A percentile compares a stretch with the other conserved stretches of the same genome.
These are phyloP conservation scores for Tolypocladium inflatum DNA, from an alignment of 2,329 filamentous ascomycete genomes.

Conservation along the genomic window DNA sequence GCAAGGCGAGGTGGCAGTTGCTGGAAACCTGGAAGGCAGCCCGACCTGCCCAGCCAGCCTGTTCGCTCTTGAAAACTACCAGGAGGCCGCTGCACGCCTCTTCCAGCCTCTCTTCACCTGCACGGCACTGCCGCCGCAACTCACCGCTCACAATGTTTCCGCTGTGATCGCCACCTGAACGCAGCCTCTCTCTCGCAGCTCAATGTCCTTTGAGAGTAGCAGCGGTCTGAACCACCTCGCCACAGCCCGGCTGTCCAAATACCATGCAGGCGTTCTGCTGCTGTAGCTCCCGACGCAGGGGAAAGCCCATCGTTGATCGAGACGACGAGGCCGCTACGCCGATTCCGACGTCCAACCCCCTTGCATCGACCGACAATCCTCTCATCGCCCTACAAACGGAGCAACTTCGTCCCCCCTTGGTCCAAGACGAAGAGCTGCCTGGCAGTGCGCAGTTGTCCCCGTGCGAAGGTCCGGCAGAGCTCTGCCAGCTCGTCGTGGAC, in stretches of 20 bases:
- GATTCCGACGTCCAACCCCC: background rate
- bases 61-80: background rate
- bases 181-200: background rate
- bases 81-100: background rate
- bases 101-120: background rate
- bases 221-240: background rate
- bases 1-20: background rate
- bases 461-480: constrained; percentile 13
- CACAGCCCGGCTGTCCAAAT: background rate
- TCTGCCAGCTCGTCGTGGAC: constrained; percentile 22
- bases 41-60: background rate
- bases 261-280: constrained; percentile 14
- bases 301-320: background rate
- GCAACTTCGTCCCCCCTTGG: background rate
- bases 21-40: background rate
- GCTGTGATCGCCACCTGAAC: background rate
- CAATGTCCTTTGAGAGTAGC: background rate
- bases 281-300: constrained; percentile 8
- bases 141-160: background rate
- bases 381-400: background rate
- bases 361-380: background rate
- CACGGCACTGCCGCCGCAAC: background rate
- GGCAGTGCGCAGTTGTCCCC: constrained; percentile 5
- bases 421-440: background rate
- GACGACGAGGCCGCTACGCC: background rate